Percentiles rank a stretch among this genome's conserved stretches.
Conservation (phyloP, 78 protist genomes). For the Chrysochromulina tobinii region DNA sequence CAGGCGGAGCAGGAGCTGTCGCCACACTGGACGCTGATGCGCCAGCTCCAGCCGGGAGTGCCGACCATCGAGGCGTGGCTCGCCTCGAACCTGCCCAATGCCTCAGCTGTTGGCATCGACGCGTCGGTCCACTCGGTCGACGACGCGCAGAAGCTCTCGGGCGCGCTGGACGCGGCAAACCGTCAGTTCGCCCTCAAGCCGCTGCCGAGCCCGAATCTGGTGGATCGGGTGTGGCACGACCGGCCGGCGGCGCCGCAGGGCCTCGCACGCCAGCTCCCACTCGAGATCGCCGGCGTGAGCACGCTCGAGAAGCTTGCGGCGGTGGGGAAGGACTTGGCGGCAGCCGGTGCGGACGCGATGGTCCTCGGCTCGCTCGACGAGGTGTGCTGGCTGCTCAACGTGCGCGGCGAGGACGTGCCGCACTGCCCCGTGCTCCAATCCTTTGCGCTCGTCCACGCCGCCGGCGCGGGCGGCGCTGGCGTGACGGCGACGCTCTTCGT, state of each 20-base stretch:
- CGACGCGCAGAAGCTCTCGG: neutral
- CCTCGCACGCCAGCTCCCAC: neutral
- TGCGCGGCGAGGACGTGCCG: slow-evolving; percentile 19
- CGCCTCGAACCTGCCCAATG: neutral
- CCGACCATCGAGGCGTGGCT: neutral
- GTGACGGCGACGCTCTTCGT: slow-evolving; percentile 16
- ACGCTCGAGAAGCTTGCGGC: neutral
- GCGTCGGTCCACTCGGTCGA: neutral
- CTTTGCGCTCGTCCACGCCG: neutral
- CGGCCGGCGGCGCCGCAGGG: neutral
- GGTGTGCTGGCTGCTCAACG: slow-evolving; percentile 70
- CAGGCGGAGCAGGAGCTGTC: slow-evolving; percentile 46
- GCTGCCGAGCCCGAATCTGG: neutral
- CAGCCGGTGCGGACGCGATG: slow-evolving; percentile 28
- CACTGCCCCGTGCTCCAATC: neutral
- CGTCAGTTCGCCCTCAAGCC: neutral
- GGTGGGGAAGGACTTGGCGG: neutral
- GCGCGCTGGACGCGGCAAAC: neutral
- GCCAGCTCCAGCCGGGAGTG: neutral
- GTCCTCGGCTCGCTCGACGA: slow-evolving; percentile 80
- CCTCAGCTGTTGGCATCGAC: neutral
- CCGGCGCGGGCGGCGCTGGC: slow-evolving; percentile 33
- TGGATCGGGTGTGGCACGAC: neutral
- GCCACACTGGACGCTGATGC: neutral
- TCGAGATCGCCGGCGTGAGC: neutral